Evolutionary conservation across 1,284 basidiomycete genomes (phyloP), one percentile per base, ranked within the genome.

Genomic region (Wolfiporia cocos): DNA sequence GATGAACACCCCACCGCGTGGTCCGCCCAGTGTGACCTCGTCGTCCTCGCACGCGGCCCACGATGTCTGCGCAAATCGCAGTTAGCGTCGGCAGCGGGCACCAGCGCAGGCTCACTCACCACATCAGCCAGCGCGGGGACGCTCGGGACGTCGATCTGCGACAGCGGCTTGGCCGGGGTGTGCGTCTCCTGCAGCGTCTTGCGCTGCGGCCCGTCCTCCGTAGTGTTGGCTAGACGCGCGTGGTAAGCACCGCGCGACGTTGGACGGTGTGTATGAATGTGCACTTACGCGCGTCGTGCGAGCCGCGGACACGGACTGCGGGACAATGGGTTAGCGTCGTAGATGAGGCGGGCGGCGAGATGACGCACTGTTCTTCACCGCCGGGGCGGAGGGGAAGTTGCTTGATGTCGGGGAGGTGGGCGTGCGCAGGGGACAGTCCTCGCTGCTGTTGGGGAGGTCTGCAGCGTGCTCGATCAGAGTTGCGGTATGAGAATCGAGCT

Each of bases 1-100:
- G 29, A 52, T 37, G 33, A 56, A 54, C 3, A 54, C 12, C 1
- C 54, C 54, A 12, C 53, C 50, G 9, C 41, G 28, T 3, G n/a
- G 24, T 17, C 32, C 11, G 21, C 48, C 46, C 18, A 44, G 42
- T 11, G 52, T 48, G 15, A 41, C 30, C 33, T 56, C 49, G n/a
- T 38, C 28, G 37, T 56, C 54, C 32, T 38, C 39, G 32, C 52
- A 54, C n/a, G 54, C 52, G 4, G 52, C 43, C 52, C 49, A 53
- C 2, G 49, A 46, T 10, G 47, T 49, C 54, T 56, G 24, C 4
- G 40, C 14, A 18, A 3, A 19, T 18, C 9, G 26, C 14, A 28
- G 9, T 9, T 28, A 14, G 7, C 26, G 14, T 28, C 26, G 26
- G 26, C 26, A 9, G 7, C 26, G 7, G 26, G 9, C 14, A 14